These are phyloP conservation scores for Buddleja alternifolia DNA, from an alignment of 257 asterid genomes.

Conservation along the genomic window DNA sequence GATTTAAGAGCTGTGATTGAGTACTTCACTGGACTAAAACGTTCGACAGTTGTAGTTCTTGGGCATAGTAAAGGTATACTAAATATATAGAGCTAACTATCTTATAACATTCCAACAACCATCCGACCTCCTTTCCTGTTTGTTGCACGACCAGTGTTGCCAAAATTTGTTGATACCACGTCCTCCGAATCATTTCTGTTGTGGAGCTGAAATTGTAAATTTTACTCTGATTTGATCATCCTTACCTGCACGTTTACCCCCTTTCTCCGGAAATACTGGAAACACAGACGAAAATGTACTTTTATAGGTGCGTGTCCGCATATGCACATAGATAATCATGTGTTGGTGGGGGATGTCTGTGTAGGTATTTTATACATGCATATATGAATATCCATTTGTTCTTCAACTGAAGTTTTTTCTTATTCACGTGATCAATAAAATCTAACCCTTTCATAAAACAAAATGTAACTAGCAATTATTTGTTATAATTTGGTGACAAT, in stretches of 20 bases:
- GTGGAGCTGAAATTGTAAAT: background rate
- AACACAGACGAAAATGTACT: background rate
- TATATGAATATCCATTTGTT: background rate
- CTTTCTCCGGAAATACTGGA: background rate
- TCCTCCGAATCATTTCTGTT: background rate
- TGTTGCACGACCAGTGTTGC: background rate
- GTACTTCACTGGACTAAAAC: conserved; percentile 54
- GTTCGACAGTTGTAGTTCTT: conserved; percentile 56
- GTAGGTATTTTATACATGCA: background rate
- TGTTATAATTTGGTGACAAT: no score
- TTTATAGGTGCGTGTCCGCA: no score
- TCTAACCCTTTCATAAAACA: background rate
- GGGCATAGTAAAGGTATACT: conserved; percentile 87
- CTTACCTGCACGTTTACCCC: conserved; percentile 5
- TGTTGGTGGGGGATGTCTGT: background rate
- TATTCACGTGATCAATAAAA: background rate
- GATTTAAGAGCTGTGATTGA: conserved; percentile 81
- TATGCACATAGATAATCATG: no score
- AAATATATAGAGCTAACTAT: background rate
- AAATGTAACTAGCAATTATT: no score
- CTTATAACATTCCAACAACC: conserved; percentile 2
- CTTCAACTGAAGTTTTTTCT: background rate
- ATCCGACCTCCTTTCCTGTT: background rate
- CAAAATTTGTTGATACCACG: background rate
- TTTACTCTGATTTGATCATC: background rate